Conservation (phyloP, 148 eudicot species). For the Limonium bicolor region DNA sequence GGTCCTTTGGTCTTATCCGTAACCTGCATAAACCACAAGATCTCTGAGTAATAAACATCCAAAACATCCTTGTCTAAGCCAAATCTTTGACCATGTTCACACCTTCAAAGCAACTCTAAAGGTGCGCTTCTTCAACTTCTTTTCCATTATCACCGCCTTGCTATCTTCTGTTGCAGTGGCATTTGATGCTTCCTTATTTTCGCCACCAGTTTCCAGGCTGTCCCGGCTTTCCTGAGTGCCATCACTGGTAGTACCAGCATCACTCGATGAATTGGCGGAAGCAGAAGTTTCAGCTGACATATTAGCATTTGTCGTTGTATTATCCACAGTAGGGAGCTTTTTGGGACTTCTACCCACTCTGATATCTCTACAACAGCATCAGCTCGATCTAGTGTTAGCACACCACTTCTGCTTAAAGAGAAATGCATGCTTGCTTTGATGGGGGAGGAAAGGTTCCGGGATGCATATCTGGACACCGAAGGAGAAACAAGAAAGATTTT, state of each 20-base stretch:
- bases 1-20: slow-evolving; percentile 66
- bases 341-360: slow-evolving; percentile 95
- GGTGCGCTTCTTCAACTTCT: slow-evolving; percentile 81
- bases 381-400: slow-evolving; percentile 68
- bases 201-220: slow-evolving; percentile 22
- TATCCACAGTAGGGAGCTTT: slow-evolving; percentile 59
- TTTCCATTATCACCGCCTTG: slow-evolving; percentile 40
- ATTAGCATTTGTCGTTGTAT: slow-evolving; percentile 30
- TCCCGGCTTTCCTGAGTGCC: slow-evolving; percentile 36
- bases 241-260: slow-evolving; percentile 27
- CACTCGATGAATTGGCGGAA: slow-evolving; percentile 36
- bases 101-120: slow-evolving; percentile 90
- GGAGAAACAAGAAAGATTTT: neutral
- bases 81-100: neutral
- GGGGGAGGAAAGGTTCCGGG: slow-evolving; percentile 82
- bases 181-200: slow-evolving; percentile 15
- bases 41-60: slow-evolving; percentile 2
- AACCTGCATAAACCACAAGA: slow-evolving; percentile 31
- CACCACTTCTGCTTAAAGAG: slow-evolving; percentile 80
- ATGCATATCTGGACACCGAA: slow-evolving; percentile 42
- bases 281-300: slow-evolving; percentile 25
- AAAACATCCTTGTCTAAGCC: neutral
- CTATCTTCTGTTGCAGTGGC: slow-evolving; percentile 32
- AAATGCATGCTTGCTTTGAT: slow-evolving; percentile 90
- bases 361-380: slow-evolving; percentile 87